Base-by-base conservation (phyloP, 169 alveolate species). In the Cryptosporidium canis region DNA sequence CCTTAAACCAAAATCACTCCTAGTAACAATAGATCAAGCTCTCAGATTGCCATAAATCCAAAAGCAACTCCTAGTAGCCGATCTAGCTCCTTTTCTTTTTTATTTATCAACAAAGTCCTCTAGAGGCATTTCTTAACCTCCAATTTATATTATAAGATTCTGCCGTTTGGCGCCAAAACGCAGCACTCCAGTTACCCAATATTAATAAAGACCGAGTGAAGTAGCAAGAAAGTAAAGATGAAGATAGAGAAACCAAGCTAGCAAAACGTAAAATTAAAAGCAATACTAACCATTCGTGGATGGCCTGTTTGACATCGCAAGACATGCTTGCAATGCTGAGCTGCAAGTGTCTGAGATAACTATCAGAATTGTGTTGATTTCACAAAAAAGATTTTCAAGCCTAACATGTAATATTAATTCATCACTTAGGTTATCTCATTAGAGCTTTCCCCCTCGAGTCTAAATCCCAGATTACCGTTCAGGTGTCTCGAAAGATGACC, bases 361-460 rank as follows among this genome's bases (percentile, higher is more conserved):
- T 51, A 70, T 70, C 84, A 70, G 84, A 48, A 48, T 51, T 29
- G 31, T 24, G 47, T 48, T 70, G 18, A 51, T 70, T 70, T 70
- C 67, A 48, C 35, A 4, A 39, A 48, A 47, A 51, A 24, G 14
- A n/a, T 35, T 47, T 55, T 70, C 84, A 70, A 39, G 21, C 84
- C 84, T 70, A 70, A 70, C 84, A 70, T 70, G 84, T 70, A 51
- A 31, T 55, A 16, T 61, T 24, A 61, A 61, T 61, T 61, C 68
- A 61, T 61, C 68, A 61, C 68, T 61, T 61, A 61, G 37, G 33
- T 29, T 27, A 61, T 14, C 33, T 51, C 24, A 21, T 8, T 8
- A 51, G n/a, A n/a, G n/a, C n/a, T 48, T 18, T 21, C n/a, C 8
- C 35, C 37, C 35, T 51, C 35, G 16, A 14, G 24, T 33, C 24